Evolutionary conservation across 208 protist species (phyloP), one percentile per base, ranked within the genome.

Genomic region (Leishmania arabica): DNA sequence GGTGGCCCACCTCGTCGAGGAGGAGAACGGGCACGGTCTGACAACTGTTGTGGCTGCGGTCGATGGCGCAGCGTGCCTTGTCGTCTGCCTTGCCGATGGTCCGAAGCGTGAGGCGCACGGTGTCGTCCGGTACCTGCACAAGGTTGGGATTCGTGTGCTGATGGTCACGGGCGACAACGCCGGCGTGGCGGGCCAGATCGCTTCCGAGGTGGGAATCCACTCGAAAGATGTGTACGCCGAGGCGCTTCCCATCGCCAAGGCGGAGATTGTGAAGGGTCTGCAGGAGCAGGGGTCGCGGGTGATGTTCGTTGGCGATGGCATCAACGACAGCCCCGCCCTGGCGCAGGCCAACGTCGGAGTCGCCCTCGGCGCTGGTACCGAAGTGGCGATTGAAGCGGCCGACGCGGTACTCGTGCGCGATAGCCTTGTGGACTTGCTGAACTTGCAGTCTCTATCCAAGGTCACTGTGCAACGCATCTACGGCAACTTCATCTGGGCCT

Each of bases 301-400:
- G 51, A 86, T 96, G 75, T 97, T 98, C 70, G 93, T 97, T 45
- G 95, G 95, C 56, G 95, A 98, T 75, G 96, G 96, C 78, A 97
- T 98, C 84, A 98, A 98, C 84, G 96, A 98, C 88, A 91, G 87
- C 64, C 91, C 95, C 4, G 96, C 96, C 11, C 81, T 98, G 42
- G 89, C 90, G n/a, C 92, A 96, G 83, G 92, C 95, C 6, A 76
- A 97, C 84, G 90, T 98, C 56, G 96, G 96, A 31, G 91, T 98
- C 27, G 93, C 96, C 21, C 87, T 98, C n/a, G 93, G 94, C 9
- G 91, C 90, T 11, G 95, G 95, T 45, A 98, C 93, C 11, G 88
- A 95, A 47, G 88, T 97, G 34, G 94, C 95, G 31, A 93, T 96
- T 47, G 93, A 97, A 72, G 86, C 93, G 2, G 94, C 96, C 13